Evolutionary conservation across 2,329 filamentous ascomycete genomes (phyloP).

Genomic region (Fusarium sterilihyphosum): DNA sequence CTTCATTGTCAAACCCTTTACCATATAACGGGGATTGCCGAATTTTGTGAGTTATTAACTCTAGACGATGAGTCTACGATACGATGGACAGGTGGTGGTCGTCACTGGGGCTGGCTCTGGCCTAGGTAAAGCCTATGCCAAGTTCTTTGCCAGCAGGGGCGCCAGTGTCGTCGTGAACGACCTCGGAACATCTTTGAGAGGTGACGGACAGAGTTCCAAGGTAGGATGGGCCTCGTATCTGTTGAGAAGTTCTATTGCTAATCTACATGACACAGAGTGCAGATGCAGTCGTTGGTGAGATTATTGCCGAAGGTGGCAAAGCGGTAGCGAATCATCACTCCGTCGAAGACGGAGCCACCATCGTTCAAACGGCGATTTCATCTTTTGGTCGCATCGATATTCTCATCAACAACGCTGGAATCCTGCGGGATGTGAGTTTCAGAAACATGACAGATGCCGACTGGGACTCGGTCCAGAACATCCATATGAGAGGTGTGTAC

Average conservation of each 20-base stretch:
- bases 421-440: neutral
- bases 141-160: neutral
- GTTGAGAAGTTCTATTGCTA: neutral
- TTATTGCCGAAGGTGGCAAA: neutral
- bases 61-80: neutral
- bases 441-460: neutral
- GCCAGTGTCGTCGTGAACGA: neutral
- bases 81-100: neutral
- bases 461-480: neutral
- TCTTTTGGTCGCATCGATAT: neutral
- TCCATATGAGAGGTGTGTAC: neutral
- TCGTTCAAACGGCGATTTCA: neutral
- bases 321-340: neutral
- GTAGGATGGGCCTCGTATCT: neutral
- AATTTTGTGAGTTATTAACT: neutral
- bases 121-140: neutral
- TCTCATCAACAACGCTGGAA: neutral
- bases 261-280: neutral
- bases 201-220: neutral
- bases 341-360: neutral
- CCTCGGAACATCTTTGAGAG: neutral
- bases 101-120: neutral
- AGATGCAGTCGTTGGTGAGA: neutral
- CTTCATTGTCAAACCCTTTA: neutral
- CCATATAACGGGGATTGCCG: rapidly evolving